phyloP scores from a whole-genome alignment of 768 basidiomycete genomes.

The Strobilomyces confusus region DNA sequence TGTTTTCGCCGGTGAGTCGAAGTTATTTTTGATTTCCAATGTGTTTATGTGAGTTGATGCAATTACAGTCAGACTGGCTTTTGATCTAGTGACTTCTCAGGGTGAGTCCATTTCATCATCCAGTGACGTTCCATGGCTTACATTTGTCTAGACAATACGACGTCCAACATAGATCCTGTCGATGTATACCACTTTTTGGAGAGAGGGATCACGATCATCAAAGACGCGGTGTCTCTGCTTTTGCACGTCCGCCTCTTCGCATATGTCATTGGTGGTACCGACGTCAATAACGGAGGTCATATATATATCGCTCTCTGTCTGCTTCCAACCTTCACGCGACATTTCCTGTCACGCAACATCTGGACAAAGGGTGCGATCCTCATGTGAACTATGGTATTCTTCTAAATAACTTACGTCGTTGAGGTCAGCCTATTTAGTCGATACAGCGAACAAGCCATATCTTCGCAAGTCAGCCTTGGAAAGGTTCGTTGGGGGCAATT shows the following conservation, averaged over 20 bases:
- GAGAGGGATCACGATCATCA: constrained; percentile 6
- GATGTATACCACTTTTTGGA: constrained; percentile 13
- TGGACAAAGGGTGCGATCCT: constrained; percentile 20
- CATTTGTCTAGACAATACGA: constrained; percentile 1
- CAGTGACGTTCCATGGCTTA: not conserved
- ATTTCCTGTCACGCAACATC: constrained; percentile 2
- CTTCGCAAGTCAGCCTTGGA: constrained; percentile 21
- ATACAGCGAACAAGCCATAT: constrained; percentile 15
- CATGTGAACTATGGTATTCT: not conserved
- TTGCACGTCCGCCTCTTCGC: constrained; percentile 22
- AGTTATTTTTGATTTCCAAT: not conserved
- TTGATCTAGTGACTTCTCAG: constrained; percentile 23
- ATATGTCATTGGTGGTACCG: constrained; percentile 15
- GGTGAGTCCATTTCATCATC: constrained; percentile 4
- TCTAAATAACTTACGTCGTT: not conserved
- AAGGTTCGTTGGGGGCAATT: not conserved
- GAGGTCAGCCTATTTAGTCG: constrained; percentile 16
- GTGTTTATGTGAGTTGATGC: not conserved
- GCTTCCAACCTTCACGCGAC: constrained; percentile 6
- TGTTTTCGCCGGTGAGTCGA: constrained; percentile 15
- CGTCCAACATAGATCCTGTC: not conserved
- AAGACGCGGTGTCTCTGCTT: constrained; percentile 14
- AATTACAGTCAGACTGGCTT: constrained; percentile 13
- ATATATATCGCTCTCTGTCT: constrained; percentile 20
- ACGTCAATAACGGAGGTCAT: constrained; percentile 18